Conservation (phyloP, 202 grass and related monocot species). For the Schoenoplectus tabernaemontani region DNA sequence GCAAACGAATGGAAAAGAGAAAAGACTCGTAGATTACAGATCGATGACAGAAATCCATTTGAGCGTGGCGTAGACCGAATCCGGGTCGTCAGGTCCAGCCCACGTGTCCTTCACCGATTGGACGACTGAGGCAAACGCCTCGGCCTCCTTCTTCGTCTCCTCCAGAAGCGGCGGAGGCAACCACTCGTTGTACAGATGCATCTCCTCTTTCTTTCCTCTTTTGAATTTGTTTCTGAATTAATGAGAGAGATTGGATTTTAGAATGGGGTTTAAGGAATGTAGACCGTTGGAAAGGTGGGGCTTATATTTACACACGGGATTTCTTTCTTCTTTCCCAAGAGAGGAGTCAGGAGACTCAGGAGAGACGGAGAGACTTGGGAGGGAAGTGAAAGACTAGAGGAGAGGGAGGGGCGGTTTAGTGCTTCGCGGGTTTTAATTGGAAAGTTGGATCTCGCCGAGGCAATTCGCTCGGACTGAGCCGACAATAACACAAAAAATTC, state of each 20-base stretch:
- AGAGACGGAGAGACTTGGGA: background rate
- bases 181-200: conserved; percentile 99
- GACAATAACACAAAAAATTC: too few species aligned
- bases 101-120: conserved; percentile 47
- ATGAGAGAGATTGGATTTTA: background rate
- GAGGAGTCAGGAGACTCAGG: background rate
- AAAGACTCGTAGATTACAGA: conserved; percentile 38
- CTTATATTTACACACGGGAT: background rate
- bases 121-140: conserved; percentile 49
- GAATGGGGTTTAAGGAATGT: background rate
- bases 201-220: background rate
- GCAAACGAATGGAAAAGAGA: background rate
- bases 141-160: conserved; percentile 46
- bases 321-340: conserved; percentile 30
- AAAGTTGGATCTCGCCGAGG: background rate
- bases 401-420: background rate
- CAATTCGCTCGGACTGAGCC: background rate
- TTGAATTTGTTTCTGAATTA: background rate
- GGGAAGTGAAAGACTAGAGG: background rate
- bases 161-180: conserved; percentile 57
- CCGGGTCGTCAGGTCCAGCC: conserved; percentile 34
- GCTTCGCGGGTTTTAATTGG: background rate
- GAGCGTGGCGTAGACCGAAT: conserved; percentile 80
- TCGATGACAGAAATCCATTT: conserved; percentile 93
- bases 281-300: background rate